phyloP scores from a whole-genome alignment of 1,139 yeast species.

The Torulaspora globosa region DNA sequence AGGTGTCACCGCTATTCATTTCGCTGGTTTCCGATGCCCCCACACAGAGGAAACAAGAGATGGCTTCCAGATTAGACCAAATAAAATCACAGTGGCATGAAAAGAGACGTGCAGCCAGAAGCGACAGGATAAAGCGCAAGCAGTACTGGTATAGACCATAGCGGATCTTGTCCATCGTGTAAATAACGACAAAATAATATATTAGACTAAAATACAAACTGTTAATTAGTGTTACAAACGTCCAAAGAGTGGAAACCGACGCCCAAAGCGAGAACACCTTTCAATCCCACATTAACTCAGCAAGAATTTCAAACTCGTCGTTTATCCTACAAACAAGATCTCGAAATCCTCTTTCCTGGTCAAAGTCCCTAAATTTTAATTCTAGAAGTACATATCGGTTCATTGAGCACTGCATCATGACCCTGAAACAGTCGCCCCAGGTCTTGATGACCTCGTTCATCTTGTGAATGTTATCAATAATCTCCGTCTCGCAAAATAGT shows the following conservation, averaged over 20 bases:
- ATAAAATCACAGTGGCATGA: slow-evolving; percentile 50
- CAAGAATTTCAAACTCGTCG: slow-evolving; percentile 31
- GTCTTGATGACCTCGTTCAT: slow-evolving; percentile 17
- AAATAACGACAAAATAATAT: slow-evolving; percentile 9
- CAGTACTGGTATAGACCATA: slow-evolving; percentile 62
- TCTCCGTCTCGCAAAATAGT: slow-evolving; percentile 21
- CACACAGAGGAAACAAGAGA: slow-evolving; percentile 40
- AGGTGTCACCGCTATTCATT: slow-evolving; percentile 52
- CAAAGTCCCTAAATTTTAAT: slow-evolving; percentile 18
- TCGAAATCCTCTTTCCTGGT: slow-evolving; percentile 22
- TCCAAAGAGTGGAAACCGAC: slow-evolving; percentile 2
- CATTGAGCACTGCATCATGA: slow-evolving; percentile 21
- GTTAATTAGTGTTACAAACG: slow-evolving; percentile 13
- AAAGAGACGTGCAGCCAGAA: slow-evolving; percentile 45
- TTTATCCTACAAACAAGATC: slow-evolving; percentile 29
- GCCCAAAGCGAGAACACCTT: neutral
- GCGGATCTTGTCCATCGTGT: slow-evolving; percentile 11
- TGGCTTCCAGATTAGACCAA: slow-evolving; percentile 43
- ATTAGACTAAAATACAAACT: slow-evolving; percentile 5
- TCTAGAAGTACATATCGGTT: slow-evolving; percentile 22
- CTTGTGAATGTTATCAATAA: slow-evolving; percentile 18
- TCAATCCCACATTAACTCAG: slow-evolving; percentile 27
- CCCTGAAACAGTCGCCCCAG: slow-evolving; percentile 16
- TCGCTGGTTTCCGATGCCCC: slow-evolving; percentile 49
- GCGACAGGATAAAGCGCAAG: slow-evolving; percentile 54